phyloP scores from a whole-genome alignment of 352 stramenopile genomes.

The Pythium brachiatum region DNA sequence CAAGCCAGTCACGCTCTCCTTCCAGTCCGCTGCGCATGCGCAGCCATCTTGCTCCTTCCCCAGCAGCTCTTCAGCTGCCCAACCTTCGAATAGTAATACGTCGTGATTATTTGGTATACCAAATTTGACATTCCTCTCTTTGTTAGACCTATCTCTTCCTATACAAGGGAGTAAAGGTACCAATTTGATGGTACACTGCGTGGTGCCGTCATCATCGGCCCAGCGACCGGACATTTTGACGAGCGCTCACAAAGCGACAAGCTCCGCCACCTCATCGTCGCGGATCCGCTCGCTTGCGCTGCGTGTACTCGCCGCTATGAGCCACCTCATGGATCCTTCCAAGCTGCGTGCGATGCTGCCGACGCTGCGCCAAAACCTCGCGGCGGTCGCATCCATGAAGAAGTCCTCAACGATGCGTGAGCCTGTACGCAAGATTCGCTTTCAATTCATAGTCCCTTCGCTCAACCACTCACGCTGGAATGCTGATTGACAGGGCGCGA shows the following conservation, averaged over 20 bases:
- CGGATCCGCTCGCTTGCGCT: neutral
- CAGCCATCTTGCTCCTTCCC: no score
- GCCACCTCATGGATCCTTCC: constrained; percentile 40
- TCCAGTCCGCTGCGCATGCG: neutral
- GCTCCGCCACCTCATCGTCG: neutral
- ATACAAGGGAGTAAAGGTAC: no score
- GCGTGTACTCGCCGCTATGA: constrained; percentile 7
- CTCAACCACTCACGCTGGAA: neutral
- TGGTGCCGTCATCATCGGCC: neutral
- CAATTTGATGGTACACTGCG: neutral
- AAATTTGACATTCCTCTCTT: neutral
- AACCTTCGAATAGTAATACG: neutral
- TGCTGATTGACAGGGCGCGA: constrained; percentile 42
- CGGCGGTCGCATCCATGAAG: constrained; percentile 30
- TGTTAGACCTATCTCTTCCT: neutral
- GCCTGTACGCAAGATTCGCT: constrained; percentile 26
- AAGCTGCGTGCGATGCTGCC: constrained; percentile 46
- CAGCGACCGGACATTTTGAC: neutral
- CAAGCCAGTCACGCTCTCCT: neutral
- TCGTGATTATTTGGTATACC: neutral
- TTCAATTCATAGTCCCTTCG: neutral
- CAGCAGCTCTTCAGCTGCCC: neutral
- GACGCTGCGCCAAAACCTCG: constrained; percentile 56
- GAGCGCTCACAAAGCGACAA: neutral
- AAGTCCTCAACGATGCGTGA: constrained; percentile 25